These are phyloP conservation scores for Xylariaceae sp. DNA, from an alignment of 2,329 filamentous ascomycete genomes.

Conservation along the genomic window DNA sequence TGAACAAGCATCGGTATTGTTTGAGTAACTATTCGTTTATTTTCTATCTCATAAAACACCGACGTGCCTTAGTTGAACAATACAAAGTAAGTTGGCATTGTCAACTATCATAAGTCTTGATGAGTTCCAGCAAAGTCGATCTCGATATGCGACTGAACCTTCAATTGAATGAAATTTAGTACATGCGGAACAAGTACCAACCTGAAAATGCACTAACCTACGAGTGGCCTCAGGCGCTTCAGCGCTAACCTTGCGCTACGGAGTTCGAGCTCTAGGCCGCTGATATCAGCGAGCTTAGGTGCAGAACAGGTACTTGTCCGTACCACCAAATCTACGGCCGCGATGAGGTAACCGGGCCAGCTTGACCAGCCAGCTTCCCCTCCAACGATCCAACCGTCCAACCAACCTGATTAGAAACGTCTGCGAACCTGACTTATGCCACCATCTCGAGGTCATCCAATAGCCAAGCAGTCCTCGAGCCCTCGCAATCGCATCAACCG, in stretches of 20 bases:
- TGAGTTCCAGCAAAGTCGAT: not conserved
- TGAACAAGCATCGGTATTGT: not conserved
- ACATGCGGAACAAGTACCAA: not conserved
- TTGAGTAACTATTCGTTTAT: too few species aligned
- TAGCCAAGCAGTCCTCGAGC: not conserved
- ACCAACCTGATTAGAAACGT: slow-evolving; percentile 15
- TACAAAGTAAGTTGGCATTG: too few species aligned
- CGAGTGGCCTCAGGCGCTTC: not conserved
- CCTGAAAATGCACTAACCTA: too few species aligned
- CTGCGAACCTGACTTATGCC: not conserved
- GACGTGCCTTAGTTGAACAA: too few species aligned
- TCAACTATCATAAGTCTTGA: not conserved
- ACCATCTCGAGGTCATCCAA: slow-evolving; percentile 5
- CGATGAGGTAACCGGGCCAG: too few species aligned
- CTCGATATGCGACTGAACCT: not conserved
- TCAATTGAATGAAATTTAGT: not conserved
- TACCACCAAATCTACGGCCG: not conserved
- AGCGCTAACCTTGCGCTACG: not conserved
- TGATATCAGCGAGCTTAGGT: not conserved
- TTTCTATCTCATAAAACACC: too few species aligned
- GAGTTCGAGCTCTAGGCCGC: not conserved
- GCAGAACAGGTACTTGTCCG: too few species aligned
- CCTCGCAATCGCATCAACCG: not conserved
- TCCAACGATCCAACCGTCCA: not conserved
- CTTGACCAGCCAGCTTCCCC: not conserved